Evolutionary conservation across 1,284 basidiomycete genomes (phyloP), one percentile per base, ranked within the genome.

Genomic region (Kalmanozyma brasiliensis): DNA sequence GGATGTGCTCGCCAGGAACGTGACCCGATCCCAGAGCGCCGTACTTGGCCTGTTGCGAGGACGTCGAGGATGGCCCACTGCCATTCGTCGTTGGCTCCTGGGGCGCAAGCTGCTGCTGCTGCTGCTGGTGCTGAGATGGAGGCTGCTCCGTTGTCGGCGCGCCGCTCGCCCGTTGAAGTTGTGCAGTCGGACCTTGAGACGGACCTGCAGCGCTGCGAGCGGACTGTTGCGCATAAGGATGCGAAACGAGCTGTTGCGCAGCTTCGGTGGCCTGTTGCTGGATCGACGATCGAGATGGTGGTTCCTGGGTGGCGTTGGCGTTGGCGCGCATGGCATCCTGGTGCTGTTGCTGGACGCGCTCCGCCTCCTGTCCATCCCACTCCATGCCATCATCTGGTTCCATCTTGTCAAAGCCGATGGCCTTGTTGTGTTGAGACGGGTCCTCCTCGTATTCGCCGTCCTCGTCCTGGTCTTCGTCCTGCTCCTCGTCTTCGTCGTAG

Each of bases 301-400:
- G 53, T 3, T 65, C 62, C n/a, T 42, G 52, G 17, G 49, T 40
- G 14, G 26, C 20, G n/a, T 38, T 40, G 14, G 26, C 20, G n/a
- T 38, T 44, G 19, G 45, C 40, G 23, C 52, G 53, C 45, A 38
- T 40, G 17, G 45, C 52, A 8, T 57, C 69, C 42, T 66, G 58
- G 17, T 70, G 71, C 30, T 60, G 67, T 40, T 71, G 73, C 55
- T 83, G 83, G 22, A 80, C 70, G 20, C 81, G 79, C 37, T 80
- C 79, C 7, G 76, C 83, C n/a, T 84, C 83, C 29, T 76, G 75
- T 43, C 83, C 83, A 17, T 85, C 85, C 85, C 84, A 85, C 49
- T 83, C 84, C 68, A 85, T 83, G 16, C 85, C 84, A 70, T 85
- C 85, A 61, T 85, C 85, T 14, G 84, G 85, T 66, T 85, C 85